These are phyloP conservation scores for Mycosphaerella sp. DNA, from an alignment of 2,329 filamentous ascomycete species.

Conservation along the genomic window DNA sequence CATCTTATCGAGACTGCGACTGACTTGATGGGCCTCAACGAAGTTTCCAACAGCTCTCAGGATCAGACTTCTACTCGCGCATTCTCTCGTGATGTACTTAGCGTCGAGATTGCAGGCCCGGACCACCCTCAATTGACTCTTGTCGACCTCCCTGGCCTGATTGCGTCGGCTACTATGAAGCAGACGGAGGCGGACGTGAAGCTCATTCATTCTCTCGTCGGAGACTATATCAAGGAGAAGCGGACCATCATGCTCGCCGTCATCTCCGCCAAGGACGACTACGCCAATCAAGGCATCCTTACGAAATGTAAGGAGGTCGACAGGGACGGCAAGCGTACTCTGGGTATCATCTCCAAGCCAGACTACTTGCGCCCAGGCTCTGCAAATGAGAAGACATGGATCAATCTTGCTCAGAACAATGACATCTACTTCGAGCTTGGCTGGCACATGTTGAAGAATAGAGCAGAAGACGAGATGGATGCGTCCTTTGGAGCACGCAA, in stretches of 20 bases:
- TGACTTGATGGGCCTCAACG: slow-evolving; percentile 45
- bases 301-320: slow-evolving; percentile 46
- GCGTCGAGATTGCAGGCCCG: slow-evolving; percentile 45
- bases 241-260: slow-evolving; percentile 44
- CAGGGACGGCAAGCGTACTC: slow-evolving; percentile 42
- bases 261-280: slow-evolving; percentile 41
- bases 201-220: slow-evolving; percentile 34
- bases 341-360: slow-evolving; percentile 55
- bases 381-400: slow-evolving; percentile 38
- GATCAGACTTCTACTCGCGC: slow-evolving; percentile 4
- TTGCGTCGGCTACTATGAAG: slow-evolving; percentile 31
- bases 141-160: slow-evolving; percentile 37
- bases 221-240: slow-evolving; percentile 51
- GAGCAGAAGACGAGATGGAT: slow-evolving; percentile 32
- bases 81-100: slow-evolving; percentile 46
- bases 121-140: slow-evolving; percentile 35
- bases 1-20: slow-evolving; percentile 50
- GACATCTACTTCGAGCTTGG: slow-evolving; percentile 41
- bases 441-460: slow-evolving; percentile 52
- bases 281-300: slow-evolving; percentile 54
- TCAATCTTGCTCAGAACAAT: slow-evolving; percentile 38
- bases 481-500: slow-evolving; percentile 39
- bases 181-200: slow-evolving; percentile 34
- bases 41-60: background rate
- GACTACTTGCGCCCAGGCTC: slow-evolving; percentile 41